These are phyloP conservation scores for Quercus parvula DNA, from an alignment of 306 rosid genomes.

Conservation along the genomic window DNA sequence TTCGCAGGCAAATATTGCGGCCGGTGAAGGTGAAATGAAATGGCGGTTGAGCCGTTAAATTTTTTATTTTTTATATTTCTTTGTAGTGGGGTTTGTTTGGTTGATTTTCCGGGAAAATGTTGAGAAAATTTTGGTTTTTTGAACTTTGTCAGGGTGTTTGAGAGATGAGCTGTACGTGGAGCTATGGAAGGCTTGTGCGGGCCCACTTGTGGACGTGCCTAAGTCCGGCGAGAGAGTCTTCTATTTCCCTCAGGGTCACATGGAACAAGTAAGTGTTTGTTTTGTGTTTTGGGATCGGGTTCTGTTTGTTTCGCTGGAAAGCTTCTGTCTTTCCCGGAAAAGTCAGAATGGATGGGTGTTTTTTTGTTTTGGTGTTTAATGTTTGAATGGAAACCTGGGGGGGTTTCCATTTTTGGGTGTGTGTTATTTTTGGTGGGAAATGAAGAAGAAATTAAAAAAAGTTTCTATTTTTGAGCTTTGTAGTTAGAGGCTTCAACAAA, in stretches of 20 bases:
- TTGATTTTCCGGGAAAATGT: background rate
- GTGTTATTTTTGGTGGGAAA: background rate
- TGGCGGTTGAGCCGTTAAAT: background rate
- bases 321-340: background rate
- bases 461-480: slow-evolving; percentile 10
- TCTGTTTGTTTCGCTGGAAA: background rate
- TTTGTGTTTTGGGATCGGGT: slow-evolving; percentile 15
- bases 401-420: background rate
- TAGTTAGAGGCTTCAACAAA: slow-evolving; percentile 90
- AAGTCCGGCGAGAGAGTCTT: slow-evolving; percentile 51
- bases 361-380: background rate
- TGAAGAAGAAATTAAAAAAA: background rate
- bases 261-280: slow-evolving; percentile 72
- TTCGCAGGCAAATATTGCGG: slow-evolving; percentile 39
- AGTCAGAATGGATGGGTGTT: background rate
- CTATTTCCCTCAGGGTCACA: slow-evolving; percentile 94
- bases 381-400: background rate
- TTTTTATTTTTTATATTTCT: background rate
- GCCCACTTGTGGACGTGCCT: slow-evolving; percentile 91
- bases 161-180: slow-evolving; percentile 58
- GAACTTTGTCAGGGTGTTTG: slow-evolving; percentile 20
- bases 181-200: slow-evolving; percentile 82
- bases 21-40: slow-evolving; percentile 42
- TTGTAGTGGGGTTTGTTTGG: background rate
- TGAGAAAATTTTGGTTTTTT: background rate